These are phyloP conservation scores for Backusella mclennaniae DNA, from an alignment of 192 early-diverging fungal genomes.

Conservation along the genomic window DNA sequence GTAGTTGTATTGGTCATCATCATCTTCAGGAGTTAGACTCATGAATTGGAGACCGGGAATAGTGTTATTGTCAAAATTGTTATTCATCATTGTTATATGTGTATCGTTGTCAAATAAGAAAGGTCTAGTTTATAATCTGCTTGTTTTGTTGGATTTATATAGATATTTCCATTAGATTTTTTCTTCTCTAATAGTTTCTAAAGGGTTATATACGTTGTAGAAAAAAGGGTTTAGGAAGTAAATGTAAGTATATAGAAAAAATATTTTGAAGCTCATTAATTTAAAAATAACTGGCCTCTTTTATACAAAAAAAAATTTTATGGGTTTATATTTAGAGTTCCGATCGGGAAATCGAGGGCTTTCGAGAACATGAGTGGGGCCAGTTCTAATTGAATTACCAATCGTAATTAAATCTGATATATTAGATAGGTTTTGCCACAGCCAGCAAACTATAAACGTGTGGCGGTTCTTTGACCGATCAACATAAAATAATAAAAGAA, in stretches of 20 bases:
- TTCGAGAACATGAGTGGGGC: background rate
- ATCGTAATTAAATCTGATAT: background rate
- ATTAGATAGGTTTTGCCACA: constrained; percentile 5
- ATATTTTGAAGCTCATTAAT: background rate
- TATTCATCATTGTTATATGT: background rate
- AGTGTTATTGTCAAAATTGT: background rate
- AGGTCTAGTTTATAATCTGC: background rate
- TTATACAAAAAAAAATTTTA: background rate
- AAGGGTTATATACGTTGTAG: background rate
- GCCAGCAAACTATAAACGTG: background rate
- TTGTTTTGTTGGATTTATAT: background rate
- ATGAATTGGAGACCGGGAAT: constrained; percentile 12
- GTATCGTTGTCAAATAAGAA: background rate
- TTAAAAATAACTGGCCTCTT: background rate
- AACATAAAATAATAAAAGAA: background rate
- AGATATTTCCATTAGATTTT: background rate
- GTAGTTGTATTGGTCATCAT: background rate
- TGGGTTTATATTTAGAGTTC: background rate
- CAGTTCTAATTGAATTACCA: background rate
- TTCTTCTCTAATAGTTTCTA: background rate
- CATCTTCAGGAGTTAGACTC: constrained; percentile 11
- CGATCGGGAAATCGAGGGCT: background rate
- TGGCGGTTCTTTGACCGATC: background rate
- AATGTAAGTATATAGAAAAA: background rate
- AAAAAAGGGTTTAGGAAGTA: background rate